Percentiles rank a stretch among this genome's conserved stretches.
Conservation (phyloP, 2,329 filamentous ascomycete species). For the Colletotrichum tropicale region DNA sequence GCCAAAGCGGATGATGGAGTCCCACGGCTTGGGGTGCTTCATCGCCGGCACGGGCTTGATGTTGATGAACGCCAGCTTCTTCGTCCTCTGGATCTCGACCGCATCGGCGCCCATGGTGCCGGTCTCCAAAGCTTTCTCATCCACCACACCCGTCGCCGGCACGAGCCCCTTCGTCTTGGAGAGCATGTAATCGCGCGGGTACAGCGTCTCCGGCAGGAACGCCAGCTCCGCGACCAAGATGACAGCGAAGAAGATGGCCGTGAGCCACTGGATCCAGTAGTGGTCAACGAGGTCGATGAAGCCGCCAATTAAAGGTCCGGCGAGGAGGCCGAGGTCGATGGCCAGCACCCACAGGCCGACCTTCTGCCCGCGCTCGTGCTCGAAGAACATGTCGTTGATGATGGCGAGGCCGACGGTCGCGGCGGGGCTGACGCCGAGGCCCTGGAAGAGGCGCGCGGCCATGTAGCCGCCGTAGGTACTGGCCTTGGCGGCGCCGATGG, state of each 20-base stretch:
- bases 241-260: constrained; percentile 54
- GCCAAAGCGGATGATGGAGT: constrained; percentile 47
- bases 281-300: constrained; percentile 52
- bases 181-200: constrained; percentile 56
- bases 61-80: constrained; percentile 48
- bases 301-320: constrained; percentile 51
- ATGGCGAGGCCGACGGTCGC: constrained; percentile 60
- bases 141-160: not conserved
- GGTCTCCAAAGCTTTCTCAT: constrained; percentile 18
- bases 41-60: constrained; percentile 52
- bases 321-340: constrained; percentile 55
- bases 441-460: constrained; percentile 63
- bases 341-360: constrained; percentile 62
- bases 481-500: constrained; percentile 36
- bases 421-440: constrained; percentile 57
- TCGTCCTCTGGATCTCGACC: constrained; percentile 39
- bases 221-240: constrained; percentile 51
- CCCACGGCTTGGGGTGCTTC: constrained; percentile 53
- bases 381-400: constrained; percentile 60
- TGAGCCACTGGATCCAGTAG: constrained; percentile 60
- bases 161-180: not conserved
- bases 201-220: constrained; percentile 61
- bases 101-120: constrained; percentile 7
- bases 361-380: constrained; percentile 59
- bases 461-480: constrained; percentile 54